phyloP scores from a whole-genome alignment of 2,329 filamentous ascomycete genomes.

The Phaeosphaeria sp. region DNA sequence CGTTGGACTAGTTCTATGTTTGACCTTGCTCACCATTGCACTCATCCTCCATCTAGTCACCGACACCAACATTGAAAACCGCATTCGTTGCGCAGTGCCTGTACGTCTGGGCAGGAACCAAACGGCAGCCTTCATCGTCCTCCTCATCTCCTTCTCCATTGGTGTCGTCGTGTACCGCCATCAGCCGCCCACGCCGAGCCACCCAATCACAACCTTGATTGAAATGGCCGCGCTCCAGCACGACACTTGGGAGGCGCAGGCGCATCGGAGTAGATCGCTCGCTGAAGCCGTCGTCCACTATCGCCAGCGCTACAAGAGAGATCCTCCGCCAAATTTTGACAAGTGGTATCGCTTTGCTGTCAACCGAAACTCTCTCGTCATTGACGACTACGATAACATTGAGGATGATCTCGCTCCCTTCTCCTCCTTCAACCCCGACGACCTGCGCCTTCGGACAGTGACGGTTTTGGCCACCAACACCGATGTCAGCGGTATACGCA shows the following conservation, averaged over 20 bases:
- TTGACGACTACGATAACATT: slow-evolving; percentile 68
- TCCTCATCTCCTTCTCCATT: slow-evolving; percentile 49
- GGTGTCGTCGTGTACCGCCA: slow-evolving; percentile 45
- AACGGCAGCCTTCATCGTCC: slow-evolving; percentile 41
- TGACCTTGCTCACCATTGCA: slow-evolving; percentile 39
- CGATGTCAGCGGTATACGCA: slow-evolving; percentile 62
- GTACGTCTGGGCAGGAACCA: slow-evolving; percentile 43
- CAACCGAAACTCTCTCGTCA: slow-evolving; percentile 58
- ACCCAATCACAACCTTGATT: slow-evolving; percentile 64
- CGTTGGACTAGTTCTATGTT: slow-evolving; percentile 34
- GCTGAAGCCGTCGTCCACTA: slow-evolving; percentile 60
- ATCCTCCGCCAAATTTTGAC: slow-evolving; percentile 66
- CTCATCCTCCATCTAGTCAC: slow-evolving; percentile 39
- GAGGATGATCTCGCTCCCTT: slow-evolving; percentile 64
- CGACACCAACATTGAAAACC: slow-evolving; percentile 37
- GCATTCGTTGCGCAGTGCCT: slow-evolving; percentile 34
- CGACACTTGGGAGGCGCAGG: slow-evolving; percentile 56
- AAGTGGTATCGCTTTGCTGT: slow-evolving; percentile 65
- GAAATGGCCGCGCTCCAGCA: slow-evolving; percentile 57
- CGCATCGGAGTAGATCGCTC: slow-evolving; percentile 56
- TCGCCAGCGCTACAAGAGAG: slow-evolving; percentile 57
- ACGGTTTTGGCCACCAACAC: slow-evolving; percentile 61
- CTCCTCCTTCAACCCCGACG: slow-evolving; percentile 57
- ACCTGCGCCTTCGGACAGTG: slow-evolving; percentile 61
- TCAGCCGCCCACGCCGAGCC: slow-evolving; percentile 51